A percentile compares a stretch with the other conserved stretches of the same genome.
phyloP scores from a whole-genome alignment of 208 protist genomes.

The Borovskyia barvae region DNA sequence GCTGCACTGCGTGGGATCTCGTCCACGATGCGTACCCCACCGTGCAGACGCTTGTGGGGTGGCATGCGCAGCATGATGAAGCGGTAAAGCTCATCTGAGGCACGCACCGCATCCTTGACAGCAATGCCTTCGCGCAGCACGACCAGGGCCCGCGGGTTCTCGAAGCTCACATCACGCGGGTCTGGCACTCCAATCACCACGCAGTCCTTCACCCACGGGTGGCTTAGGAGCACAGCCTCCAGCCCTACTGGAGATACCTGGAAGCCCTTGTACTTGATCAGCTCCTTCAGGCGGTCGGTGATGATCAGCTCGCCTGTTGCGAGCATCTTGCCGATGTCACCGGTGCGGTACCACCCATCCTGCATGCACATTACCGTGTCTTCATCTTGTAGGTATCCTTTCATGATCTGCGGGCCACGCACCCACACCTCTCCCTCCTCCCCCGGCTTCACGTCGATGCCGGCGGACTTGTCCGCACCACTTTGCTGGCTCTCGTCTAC shows the following conservation, averaged over 20 bases:
- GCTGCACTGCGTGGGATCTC: constrained; percentile 65
- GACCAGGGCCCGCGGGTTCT: constrained; percentile 77
- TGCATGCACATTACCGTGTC: constrained; percentile 45
- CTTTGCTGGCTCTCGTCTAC: constrained; percentile 41
- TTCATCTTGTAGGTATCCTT: constrained; percentile 63
- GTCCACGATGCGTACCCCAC: constrained; percentile 62
- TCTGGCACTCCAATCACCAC: constrained; percentile 71
- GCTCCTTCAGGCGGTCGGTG: constrained; percentile 82
- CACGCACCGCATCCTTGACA: constrained; percentile 29
- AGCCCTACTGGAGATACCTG: constrained; percentile 84
- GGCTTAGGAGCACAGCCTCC: constrained; percentile 53
- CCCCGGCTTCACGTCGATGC: constrained; percentile 24
- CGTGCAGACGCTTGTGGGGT: constrained; percentile 77
- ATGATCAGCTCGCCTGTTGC: constrained; percentile 43
- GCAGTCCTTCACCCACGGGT: constrained; percentile 61
- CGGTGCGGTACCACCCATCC: constrained; percentile 70
- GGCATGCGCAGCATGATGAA: constrained; percentile 43
- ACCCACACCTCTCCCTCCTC: constrained; percentile 68
- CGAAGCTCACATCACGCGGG: constrained; percentile 38
- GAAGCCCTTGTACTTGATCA: constrained; percentile 92
- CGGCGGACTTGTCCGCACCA: constrained; percentile 27
- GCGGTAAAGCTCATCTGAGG: constrained; percentile 38
- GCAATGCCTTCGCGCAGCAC: constrained; percentile 34
- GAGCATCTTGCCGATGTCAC: constrained; percentile 68
- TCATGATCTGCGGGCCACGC: constrained; percentile 74